Base-by-base conservation (phyloP, 805 yeast genomes). In the Lachancea waltii region DNA sequence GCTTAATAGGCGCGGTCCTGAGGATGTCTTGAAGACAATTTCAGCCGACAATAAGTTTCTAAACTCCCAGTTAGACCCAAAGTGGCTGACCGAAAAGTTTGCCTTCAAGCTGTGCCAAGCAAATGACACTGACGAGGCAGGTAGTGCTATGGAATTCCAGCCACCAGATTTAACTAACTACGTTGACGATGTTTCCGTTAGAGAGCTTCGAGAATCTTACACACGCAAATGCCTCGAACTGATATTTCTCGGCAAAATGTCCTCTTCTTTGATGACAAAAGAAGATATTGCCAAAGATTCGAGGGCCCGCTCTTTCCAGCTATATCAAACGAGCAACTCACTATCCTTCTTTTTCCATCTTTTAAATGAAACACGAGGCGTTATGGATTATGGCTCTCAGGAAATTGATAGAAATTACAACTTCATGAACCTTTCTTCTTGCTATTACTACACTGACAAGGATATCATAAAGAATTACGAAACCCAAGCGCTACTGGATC, bases 21-120 rank as follows among this genome's bases (percentile, higher is more conserved):
- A 56, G 2, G 72, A 68, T 4, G 73, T 71, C 8, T 59, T 67
- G 3, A 79, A 74, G 49, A 75, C 81, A 0, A 78, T 86, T 26
- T 66, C 70, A 43, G 56, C 74, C 3, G 56, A 62, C n/a, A 72
- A 71, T 43, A 65, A 75, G 11, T 62, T 70, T 1, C 58, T 82
- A 41, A 77, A 73, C 44, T 64, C 82, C 3, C 75, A 75, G 40
- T 56, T 84, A 4, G 77, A 81, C 45, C 67, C 81, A 2, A 56
- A 62, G 0, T 60, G 83, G 36, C 61, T 86, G 15, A 53, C 68
- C 2, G 48, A 64, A 0, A 72, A 66, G 38, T 63, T 79, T 26
- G 61, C 63, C 3, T 81, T 81, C 52, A 52, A 57, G 11, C 45
- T 60, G 5, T 49, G 49, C 2, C 41, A 51, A 11, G 56, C 60